Base-by-base conservation (phyloP, 208 protist species). In the Trypanosoma platydactyli region DNA sequence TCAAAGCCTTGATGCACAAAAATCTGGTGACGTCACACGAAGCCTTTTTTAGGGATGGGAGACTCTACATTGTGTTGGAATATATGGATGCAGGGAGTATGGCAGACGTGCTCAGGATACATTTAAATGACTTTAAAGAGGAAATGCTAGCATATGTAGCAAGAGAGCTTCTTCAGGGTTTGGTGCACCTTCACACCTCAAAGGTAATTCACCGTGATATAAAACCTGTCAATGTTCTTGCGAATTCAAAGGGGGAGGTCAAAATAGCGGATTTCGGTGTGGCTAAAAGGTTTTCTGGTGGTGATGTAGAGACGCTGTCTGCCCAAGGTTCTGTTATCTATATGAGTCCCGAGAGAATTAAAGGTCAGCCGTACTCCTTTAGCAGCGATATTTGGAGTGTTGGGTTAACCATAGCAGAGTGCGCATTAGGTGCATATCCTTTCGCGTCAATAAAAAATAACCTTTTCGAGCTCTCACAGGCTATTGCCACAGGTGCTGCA, bases 181-280 rank as follows among this genome's bases (percentile, higher is more conserved):
- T 97, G 6, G 81, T 87, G 56, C 89, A 89, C 73, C 82, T 97
- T 25, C 92, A 97, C 68, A 70, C 73, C 25, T 73, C 83, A 12
- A 94, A 93, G 41, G 86, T 96, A 73, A 88, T 99, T 71, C 98
- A 98, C 68, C 81, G 97, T 29, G 97, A 99, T 56, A 88, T 99
- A 44, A 98, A 99, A 64, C 98, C 98, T 15, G 92, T 88, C 24
- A 99, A 99, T 75, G 81, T 99, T 22, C 79, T 99, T 18, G 83
- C 98, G 35, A 99, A 99, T 79, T 86, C 81, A 7, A 90, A 95
- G 15, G 97, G 97, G 50, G 78, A 95, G 25, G 85, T 98, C 18
- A 99, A 99, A 78, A 92, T 99, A 13, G 96, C 93, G 9, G 98
- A 99, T 75, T 99, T 99, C 81, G 97, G 98, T 18, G 89, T 99